Base-by-base conservation (phyloP, 179 eudicot genomes). In the Gypsophila paniculata region DNA sequence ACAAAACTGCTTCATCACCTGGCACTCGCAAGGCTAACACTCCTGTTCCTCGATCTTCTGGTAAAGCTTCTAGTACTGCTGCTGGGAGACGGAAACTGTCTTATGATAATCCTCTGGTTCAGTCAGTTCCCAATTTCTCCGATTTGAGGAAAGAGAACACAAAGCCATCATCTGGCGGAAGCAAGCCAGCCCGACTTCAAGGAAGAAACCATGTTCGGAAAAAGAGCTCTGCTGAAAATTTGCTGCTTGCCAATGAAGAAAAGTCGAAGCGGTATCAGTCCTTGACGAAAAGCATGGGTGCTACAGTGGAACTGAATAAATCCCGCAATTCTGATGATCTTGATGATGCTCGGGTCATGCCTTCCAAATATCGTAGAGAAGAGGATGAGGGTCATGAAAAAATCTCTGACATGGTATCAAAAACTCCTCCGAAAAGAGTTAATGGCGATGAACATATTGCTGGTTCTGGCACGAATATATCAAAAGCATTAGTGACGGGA, bases 101-200 rank as follows among this genome's bases (percentile, higher is more conserved):
- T 72, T 73, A 83, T 58, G 97, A 88, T 75, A 90, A 92, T 82
- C 84, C 90, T 82, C 88, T 88, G 74, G 90, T 86, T 8, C 99
- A 90, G 64, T 95, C 98, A n/a, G 98, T 92, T 75, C 91, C 98
- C 62, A 90, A 85, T 78, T 90, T 92, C 72, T 88, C 96, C 42
- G 96, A 92, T 60, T 74, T 95, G 65, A 83, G 96, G 72, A 90
- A 92, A 75, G 99, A 95, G 79, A 90, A 88, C 75, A 77, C 99
- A 19, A 95, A 83, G 76, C 95, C 93, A 32, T 85, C 82, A 48
- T 77, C 84, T 60, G 91, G 81, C 61, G 81, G 74, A 72, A 80
- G 87, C 76, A 95, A 87, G 84, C 75, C 83, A 22, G 67, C 74
- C 38, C 86, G 90, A 51, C 69, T 88, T 74, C 96, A 90, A 75